A percentile compares a stretch with the other conserved stretches of the same genome.
Conservation (phyloP, 176 grass and related monocot genomes). For the Bolboschoenus planiculmis region DNA sequence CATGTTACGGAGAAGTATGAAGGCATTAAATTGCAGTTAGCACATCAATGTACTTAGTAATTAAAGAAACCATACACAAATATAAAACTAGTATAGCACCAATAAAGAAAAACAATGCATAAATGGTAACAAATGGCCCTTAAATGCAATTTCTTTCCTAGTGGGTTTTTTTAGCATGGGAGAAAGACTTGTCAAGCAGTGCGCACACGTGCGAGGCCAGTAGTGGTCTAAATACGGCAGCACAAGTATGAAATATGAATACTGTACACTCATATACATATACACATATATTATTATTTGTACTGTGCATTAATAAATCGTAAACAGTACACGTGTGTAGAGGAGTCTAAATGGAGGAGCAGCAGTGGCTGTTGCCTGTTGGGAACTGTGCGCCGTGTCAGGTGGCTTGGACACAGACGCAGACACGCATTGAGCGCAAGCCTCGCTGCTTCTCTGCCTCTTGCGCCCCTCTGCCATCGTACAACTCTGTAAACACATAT, state of each 20-base stretch:
- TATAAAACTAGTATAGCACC: not conserved
- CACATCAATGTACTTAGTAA: not conserved
- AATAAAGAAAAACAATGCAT: not conserved
- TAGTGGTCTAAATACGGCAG: slow-evolving; percentile 1
- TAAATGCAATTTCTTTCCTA: not conserved
- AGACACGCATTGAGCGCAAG: not conserved
- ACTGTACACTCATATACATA: not conserved
- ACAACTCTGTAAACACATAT: not conserved
- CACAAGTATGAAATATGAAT: no score
- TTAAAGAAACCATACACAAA: not conserved
- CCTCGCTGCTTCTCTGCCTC: not conserved
- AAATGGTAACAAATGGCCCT: not conserved
- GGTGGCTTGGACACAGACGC: not conserved
- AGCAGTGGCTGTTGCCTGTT: not conserved
- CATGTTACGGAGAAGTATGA: not conserved
- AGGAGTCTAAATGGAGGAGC: not conserved
- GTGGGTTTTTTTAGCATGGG: not conserved
- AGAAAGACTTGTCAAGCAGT: not conserved
- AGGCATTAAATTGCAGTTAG: slow-evolving; percentile 13
- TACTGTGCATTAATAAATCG: not conserved
- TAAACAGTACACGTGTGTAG: not conserved
- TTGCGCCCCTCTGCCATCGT: not conserved
- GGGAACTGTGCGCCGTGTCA: slow-evolving; percentile 7
- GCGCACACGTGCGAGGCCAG: slow-evolving; percentile 8
- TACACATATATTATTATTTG: not conserved